Conservation (phyloP, 805 yeast genomes). For the Kodamaea restingae region DNA sequence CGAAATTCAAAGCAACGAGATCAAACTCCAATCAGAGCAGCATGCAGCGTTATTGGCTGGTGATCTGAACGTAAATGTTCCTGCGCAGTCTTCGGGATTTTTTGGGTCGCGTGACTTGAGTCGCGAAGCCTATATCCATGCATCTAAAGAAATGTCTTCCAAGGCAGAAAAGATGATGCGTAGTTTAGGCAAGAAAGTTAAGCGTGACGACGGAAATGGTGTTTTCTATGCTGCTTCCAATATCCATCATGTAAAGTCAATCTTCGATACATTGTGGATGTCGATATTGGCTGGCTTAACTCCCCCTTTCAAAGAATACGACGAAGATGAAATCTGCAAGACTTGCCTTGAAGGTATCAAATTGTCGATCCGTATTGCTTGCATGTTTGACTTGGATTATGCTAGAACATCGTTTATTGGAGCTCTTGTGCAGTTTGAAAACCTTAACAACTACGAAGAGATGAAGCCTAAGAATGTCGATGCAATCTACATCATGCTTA, state of each 20-base stretch:
- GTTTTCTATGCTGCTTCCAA: constrained; percentile 80
- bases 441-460: constrained; percentile 72
- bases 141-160: constrained; percentile 84
- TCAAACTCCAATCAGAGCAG: constrained; percentile 88
- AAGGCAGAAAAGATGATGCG: constrained; percentile 85
- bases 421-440: constrained; percentile 83
- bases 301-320: constrained; percentile 87
- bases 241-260: constrained; percentile 85
- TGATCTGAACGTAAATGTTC: constrained; percentile 33
- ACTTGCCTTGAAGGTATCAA: constrained; percentile 82
- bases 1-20: constrained; percentile 81
- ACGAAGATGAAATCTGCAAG: constrained; percentile 64
- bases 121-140: constrained; percentile 85
- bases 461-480: constrained; percentile 75
- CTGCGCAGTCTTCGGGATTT: constrained; percentile 42
- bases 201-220: constrained; percentile 33
- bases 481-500: constrained; percentile 71
- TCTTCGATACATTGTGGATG: constrained; percentile 96
- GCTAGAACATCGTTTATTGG: constrained; percentile 88
- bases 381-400: constrained; percentile 76
- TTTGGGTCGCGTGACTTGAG: constrained; percentile 66
- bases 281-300: constrained; percentile 91
- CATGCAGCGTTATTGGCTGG: constrained; percentile 83
- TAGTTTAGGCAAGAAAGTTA: constrained; percentile 49
- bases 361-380: constrained; percentile 75